Base-by-base conservation (phyloP, 495 filamentous ascomycete genomes). In the Penicillium diatomitis region DNA sequence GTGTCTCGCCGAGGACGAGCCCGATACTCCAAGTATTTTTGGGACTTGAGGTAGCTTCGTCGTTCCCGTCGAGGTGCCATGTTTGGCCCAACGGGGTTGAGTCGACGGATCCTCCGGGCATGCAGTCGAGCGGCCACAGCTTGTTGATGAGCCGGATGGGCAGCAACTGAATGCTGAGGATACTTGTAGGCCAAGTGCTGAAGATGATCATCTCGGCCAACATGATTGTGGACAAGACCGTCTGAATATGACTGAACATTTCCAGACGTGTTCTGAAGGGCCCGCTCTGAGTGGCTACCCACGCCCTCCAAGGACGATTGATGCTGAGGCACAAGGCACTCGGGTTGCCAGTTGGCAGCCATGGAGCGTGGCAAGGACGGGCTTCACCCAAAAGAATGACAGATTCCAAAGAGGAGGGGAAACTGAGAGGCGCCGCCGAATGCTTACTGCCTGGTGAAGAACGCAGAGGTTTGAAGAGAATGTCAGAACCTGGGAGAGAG, bases 11-110 rank as follows among this genome's bases (percentile, higher is more conserved):
- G 75, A 62, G 88, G 85, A 51, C 83, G 79, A 44, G 76, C 76
- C 52, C 89, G 77, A 66, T 92, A 96, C 47, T 80, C 68, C 35
- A 63, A 54, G 64, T 71, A 76, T 57, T 74, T 74, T 35, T 72
- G 68, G 34, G 71, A 74, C 51, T 70, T 69, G 33, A 74, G 62
- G 29, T 74, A 74, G 53, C 68, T 74, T 55, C 65, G 57, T 41
- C 54, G 20, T 20, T 20, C 58, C 33, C 64, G 60, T 33, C 68
- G 64, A 47, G 67, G 56, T 8, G 55, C 54, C 37, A 58, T 56
- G 39, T 59, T 61, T 36, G 57, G 61, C 3, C 62, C 65, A 31
- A 65, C 61, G 3, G 70, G 68, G 11, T 74, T 66, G 46, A 72
- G 53, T 4, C 70, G 63, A 11, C 69, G 62, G 11, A 70, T 51